Percentiles rank a stretch among this genome's conserved stretches.
Conservation (phyloP, 1,284 basidiomycete species). For the Sparassis latifolia region DNA sequence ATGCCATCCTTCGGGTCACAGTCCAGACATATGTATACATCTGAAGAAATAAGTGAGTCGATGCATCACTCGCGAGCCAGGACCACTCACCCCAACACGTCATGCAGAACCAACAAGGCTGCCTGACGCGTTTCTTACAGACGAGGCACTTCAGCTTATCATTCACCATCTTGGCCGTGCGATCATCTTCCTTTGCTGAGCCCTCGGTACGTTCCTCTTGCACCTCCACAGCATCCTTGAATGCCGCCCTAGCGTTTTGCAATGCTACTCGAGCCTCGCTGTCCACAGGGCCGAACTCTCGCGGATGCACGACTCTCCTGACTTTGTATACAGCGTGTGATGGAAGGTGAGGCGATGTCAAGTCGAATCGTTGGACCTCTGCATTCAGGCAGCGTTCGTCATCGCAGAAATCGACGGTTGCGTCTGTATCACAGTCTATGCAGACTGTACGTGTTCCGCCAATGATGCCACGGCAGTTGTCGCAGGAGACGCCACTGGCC, state of each 20-base stretch:
- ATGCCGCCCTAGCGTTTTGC: background rate
- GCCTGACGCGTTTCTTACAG: background rate
- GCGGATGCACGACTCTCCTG: background rate
- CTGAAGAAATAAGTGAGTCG: background rate
- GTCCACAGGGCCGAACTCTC: background rate
- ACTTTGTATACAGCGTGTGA: conserved; percentile 2
- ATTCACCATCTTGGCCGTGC: background rate
- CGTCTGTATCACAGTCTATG: conserved; percentile 17
- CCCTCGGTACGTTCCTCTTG: background rate
- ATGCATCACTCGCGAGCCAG: no score
- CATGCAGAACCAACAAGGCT: conserved; percentile 2
- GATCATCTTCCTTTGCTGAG: background rate
- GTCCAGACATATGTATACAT: background rate
- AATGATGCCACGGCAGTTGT: conserved; percentile 14
- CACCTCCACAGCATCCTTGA: background rate
- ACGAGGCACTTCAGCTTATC: background rate
- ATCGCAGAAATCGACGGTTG: conserved; percentile 20
- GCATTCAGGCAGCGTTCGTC: conserved; percentile 12
- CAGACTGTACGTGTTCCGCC: conserved; percentile 20
- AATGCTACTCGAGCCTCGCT: background rate
- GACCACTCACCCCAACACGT: background rate
- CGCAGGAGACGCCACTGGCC: conserved; percentile 16
- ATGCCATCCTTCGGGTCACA: conserved; percentile 1
- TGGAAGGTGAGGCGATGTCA: background rate
- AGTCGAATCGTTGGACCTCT: background rate